phyloP scores from a whole-genome alignment of 257 asterid genomes.

The Solanum rostratum region DNA sequence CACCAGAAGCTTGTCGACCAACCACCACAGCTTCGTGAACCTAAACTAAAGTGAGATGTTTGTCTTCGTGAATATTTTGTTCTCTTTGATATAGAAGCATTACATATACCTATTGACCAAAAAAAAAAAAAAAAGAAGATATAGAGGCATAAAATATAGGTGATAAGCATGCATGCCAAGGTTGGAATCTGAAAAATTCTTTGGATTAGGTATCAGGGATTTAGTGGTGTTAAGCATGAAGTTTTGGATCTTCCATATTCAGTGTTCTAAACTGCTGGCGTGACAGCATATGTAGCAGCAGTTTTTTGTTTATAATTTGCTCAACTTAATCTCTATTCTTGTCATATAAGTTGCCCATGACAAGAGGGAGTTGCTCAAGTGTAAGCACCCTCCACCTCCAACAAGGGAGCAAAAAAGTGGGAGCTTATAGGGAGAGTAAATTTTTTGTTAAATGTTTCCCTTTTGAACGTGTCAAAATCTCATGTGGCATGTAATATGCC shows the following conservation, averaged over 20 bases:
- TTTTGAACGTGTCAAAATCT: no score
- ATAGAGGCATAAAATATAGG: neutral
- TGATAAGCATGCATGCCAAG: neutral
- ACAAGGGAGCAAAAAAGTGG: no score
- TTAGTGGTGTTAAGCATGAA: neutral
- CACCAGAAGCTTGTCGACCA: slow-evolving; percentile 22
- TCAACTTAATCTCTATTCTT: neutral
- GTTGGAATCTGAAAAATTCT: neutral
- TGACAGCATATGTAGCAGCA: neutral
- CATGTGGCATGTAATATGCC: no score
- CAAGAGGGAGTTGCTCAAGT: no score
- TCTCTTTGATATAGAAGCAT: neutral
- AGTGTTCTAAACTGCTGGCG: neutral
- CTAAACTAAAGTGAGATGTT: slow-evolving; percentile 44
- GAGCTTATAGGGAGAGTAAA: no score
- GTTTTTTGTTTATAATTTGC: neutral
- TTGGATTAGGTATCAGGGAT: neutral
- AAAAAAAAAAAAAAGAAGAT: neutral
- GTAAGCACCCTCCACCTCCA: no score
- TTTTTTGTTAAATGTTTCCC: no score
- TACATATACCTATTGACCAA: neutral
- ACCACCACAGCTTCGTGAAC: slow-evolving; percentile 36
- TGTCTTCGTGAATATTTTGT: neutral
- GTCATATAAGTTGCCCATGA: neutral
- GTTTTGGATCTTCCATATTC: neutral